Conservation (phyloP, 768 basidiomycete genomes). For the Naematelia encephala region DNA sequence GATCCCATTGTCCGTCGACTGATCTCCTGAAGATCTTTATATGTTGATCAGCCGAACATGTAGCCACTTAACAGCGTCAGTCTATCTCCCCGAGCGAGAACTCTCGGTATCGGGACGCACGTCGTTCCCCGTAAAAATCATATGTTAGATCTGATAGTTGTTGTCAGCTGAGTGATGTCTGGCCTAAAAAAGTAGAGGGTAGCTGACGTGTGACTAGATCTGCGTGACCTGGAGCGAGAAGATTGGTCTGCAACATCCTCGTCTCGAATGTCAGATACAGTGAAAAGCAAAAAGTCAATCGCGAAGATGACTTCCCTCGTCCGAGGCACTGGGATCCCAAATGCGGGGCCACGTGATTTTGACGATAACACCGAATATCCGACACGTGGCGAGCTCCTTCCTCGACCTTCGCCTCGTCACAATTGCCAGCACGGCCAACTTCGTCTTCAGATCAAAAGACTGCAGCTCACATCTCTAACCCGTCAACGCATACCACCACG, state of each 20-base stretch:
- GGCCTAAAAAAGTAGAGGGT: too few species aligned
- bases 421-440: too few species aligned
- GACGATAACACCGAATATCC: neutral
- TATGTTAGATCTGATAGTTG: slow-evolving; percentile 66
- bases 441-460: too few species aligned
- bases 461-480: too few species aligned
- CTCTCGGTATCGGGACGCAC: slow-evolving; percentile 28
- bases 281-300: too few species aligned
- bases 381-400: neutral
- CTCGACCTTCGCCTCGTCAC: neutral
- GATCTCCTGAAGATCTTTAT: slow-evolving; percentile 88
- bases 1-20: slow-evolving; percentile 66
- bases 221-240: slow-evolving; percentile 41
- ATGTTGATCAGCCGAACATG: slow-evolving; percentile 46
- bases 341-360: neutral
- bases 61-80: slow-evolving; percentile 35
- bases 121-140: slow-evolving; percentile 73
- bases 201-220: slow-evolving; percentile 45
- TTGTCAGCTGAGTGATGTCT: slow-evolving; percentile 19
- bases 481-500: too few species aligned
- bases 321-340: neutral
- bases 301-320: too few species aligned
- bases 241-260: slow-evolving; percentile 40
- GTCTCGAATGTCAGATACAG: neutral
- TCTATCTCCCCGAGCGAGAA: slow-evolving; percentile 6